Conservation (phyloP, 2,329 filamentous ascomycete species). For the Cryphonectria parasitica region DNA sequence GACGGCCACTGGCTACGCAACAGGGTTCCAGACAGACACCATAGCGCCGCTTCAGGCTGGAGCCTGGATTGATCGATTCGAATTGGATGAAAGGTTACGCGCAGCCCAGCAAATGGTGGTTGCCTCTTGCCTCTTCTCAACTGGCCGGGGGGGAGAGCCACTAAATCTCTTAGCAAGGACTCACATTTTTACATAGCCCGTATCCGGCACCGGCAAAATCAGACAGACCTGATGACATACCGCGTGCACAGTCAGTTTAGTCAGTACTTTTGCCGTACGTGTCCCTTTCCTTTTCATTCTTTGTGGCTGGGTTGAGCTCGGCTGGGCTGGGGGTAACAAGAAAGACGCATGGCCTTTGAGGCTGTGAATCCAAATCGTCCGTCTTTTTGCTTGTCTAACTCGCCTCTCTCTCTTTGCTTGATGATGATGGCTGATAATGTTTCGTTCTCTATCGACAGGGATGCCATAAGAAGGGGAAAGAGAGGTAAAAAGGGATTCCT, state of each 20-base stretch:
- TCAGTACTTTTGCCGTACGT: conserved; percentile 1
- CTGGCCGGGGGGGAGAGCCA: not conserved
- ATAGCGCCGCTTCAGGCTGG: not conserved
- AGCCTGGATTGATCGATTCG: not conserved
- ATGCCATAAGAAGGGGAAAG: not conserved
- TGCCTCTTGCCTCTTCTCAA: not conserved
- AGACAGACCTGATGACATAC: not conserved
- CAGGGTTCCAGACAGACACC: not conserved
- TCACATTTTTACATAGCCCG: not conserved
- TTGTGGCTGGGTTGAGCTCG: not conserved
- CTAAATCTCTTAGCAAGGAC: not conserved
- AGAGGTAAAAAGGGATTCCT: not conserved
- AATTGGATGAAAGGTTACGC: conserved; percentile 5
- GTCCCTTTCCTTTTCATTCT: not conserved
- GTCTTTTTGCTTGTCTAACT: not conserved
- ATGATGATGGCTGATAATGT: conserved; percentile 1
- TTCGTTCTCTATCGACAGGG: conserved; percentile 4
- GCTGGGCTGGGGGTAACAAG: not conserved
- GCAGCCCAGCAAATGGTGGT: not conserved
- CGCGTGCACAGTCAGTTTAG: not conserved
- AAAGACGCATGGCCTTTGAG: not conserved
- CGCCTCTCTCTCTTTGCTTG: not conserved
- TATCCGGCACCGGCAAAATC: conserved; percentile 8
- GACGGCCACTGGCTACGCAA: not conserved
- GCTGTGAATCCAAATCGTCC: conserved; percentile 10